Evolutionary conservation across 768 basidiomycete species (phyloP).

Genomic region (Tricholoma furcatifolium): DNA sequence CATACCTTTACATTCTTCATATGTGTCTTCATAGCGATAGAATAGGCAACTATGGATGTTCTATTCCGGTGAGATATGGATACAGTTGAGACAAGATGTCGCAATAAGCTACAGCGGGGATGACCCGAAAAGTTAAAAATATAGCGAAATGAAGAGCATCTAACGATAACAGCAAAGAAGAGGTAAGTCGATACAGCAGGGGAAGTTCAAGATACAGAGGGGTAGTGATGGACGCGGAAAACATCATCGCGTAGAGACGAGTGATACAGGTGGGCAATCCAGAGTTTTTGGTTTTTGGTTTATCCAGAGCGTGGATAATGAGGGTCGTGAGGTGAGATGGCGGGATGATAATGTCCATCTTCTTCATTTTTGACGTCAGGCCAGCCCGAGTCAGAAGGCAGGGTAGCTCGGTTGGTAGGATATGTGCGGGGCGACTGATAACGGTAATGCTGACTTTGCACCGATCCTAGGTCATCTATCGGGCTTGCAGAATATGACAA

Average conservation of each 20-base stretch:
- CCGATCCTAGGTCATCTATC: constrained; percentile 27
- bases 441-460: constrained; percentile 32
- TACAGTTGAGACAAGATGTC: constrained; percentile 18
- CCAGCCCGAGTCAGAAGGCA: constrained; percentile 15
- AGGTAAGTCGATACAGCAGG: constrained; percentile 17
- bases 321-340: constrained; percentile 22
- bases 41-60: background rate
- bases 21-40: background rate
- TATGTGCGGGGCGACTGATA: constrained; percentile 30
- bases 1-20: constrained; percentile 3
- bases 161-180: constrained; percentile 12
- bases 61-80: constrained; percentile 14
- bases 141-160: constrained; percentile 11
- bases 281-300: background rate
- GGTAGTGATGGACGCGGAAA: background rate
- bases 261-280: constrained; percentile 1
- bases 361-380: constrained; percentile 29
- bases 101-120: constrained; percentile 6
- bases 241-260: background rate
- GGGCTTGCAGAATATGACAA: constrained; percentile 33
- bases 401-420: constrained; percentile 13
- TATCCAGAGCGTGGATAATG: constrained; percentile 22
- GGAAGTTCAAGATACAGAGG: constrained; percentile 8
- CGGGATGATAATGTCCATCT: constrained; percentile 17
- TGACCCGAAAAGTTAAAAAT: constrained; percentile 17